These are phyloP conservation scores for Saccharum officinarum DNA, from an alignment of 176 grass and related monocot genomes.

Conservation along the genomic window DNA sequence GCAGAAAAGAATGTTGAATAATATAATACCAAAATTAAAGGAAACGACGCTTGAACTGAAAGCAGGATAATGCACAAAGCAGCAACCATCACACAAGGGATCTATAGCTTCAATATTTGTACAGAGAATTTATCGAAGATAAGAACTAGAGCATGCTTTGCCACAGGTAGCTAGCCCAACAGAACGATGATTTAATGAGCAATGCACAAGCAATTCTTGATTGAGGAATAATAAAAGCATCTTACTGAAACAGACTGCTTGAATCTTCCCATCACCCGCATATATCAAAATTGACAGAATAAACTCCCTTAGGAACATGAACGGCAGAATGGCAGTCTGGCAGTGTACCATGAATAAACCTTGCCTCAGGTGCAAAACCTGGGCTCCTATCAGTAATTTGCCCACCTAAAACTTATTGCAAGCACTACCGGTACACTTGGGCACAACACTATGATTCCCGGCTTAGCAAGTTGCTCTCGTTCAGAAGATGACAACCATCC, in stretches of 20 bases:
- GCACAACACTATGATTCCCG: conserved; percentile 16
- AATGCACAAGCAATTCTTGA: not conserved
- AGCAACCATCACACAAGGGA: not conserved
- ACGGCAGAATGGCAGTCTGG: not conserved
- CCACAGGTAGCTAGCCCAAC: not conserved
- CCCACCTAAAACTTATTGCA: conserved; percentile 40
- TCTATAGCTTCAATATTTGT: not conserved
- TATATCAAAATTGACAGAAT: not conserved
- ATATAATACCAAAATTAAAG: too few species aligned
- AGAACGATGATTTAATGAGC: not conserved
- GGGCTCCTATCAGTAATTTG: not conserved
- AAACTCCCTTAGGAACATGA: not conserved
- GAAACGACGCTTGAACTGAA: not conserved
- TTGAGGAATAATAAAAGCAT: not conserved
- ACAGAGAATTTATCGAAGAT: not conserved
- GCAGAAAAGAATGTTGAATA: not conserved
- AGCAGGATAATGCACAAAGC: too few species aligned
- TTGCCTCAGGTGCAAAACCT: not conserved
- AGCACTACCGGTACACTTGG: conserved; percentile 17
- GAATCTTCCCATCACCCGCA: not conserved
- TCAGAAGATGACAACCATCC: conserved; percentile 32
- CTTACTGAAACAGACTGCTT: not conserved
- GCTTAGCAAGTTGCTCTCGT: conserved; percentile 42
- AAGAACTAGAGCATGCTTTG: not conserved
- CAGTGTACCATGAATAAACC: not conserved